phyloP scores from a whole-genome alignment of 306 rosid genomes.

The Vigna angularis region DNA sequence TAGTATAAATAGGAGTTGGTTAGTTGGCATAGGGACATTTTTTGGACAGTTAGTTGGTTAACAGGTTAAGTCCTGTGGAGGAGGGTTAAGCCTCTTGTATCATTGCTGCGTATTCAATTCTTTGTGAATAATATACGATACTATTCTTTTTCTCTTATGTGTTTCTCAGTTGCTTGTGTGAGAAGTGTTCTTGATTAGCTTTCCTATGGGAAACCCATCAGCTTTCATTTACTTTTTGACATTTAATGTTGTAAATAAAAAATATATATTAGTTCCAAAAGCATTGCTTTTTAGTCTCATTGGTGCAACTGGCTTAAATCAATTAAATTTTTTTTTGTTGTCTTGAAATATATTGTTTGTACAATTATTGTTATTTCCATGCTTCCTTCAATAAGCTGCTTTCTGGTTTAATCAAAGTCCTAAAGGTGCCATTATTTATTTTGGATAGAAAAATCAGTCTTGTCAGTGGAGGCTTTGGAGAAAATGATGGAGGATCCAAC shows the following conservation, averaged over 20 bases:
- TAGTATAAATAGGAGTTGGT: no score
- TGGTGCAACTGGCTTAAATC: constrained; percentile 11
- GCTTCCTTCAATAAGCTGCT: constrained; percentile 31
- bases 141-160: no score
- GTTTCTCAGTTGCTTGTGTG: no score
- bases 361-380: constrained; percentile 35
- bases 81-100: no score
- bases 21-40: no score
- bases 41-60: no score
- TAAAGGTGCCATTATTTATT: constrained; percentile 39
- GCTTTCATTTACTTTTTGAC: constrained; percentile 20
- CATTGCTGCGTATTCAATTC: no score
- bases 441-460: constrained; percentile 65
- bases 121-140: no score
- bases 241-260: constrained; percentile 36
- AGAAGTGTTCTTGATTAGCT: no score
- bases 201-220: no score
- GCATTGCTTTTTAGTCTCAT: constrained; percentile 1
- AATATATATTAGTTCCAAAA: constrained; percentile 25
- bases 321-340: constrained; percentile 24
- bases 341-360: not conserved
- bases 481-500: constrained; percentile 99
- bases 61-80: no score
- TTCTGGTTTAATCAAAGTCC: constrained; percentile 36
- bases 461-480: constrained; percentile 97